These are phyloP conservation scores for Lizanozyma gosingica DNA, from an alignment of 1,139 yeast species.

Conservation along the genomic window DNA sequence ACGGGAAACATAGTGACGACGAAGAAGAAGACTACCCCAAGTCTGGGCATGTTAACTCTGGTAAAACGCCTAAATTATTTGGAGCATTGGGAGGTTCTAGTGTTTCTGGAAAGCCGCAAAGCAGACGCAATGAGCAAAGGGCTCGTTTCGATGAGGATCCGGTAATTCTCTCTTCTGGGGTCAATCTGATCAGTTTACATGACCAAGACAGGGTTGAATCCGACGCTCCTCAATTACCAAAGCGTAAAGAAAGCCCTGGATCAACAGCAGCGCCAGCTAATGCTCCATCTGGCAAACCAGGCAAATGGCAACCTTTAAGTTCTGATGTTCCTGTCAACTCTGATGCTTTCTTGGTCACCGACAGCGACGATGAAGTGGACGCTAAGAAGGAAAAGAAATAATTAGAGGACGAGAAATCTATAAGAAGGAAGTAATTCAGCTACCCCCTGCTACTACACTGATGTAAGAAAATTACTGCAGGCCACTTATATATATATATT, in stretches of 20 bases:
- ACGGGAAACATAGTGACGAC: slow-evolving; percentile 14
- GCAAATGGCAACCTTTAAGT: slow-evolving; percentile 57
- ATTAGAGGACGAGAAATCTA: background rate
- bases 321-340: slow-evolving; percentile 51
- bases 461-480: background rate
- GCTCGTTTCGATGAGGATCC: slow-evolving; percentile 47
- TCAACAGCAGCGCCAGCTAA: slow-evolving; percentile 5
- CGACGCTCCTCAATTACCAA: slow-evolving; percentile 37
- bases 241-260: slow-evolving; percentile 6
- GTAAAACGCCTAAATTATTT: slow-evolving; percentile 27
- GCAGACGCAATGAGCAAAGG: slow-evolving; percentile 5
- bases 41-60: slow-evolving; percentile 1
- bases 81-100: slow-evolving; percentile 38
- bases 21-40: slow-evolving; percentile 6
- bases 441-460: too few species aligned
- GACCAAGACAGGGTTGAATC: slow-evolving; percentile 31
- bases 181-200: slow-evolving; percentile 45
- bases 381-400: slow-evolving; percentile 5
- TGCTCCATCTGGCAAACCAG: slow-evolving; percentile 7
- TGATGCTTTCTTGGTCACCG: slow-evolving; percentile 72
- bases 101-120: background rate
- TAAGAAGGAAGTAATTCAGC: too few species aligned
- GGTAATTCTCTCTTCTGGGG: slow-evolving; percentile 43
- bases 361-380: slow-evolving; percentile 62
- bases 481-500: background rate